phyloP scores from a whole-genome alignment of 83 land plant genomes.

The Larix sibirica region DNA sequence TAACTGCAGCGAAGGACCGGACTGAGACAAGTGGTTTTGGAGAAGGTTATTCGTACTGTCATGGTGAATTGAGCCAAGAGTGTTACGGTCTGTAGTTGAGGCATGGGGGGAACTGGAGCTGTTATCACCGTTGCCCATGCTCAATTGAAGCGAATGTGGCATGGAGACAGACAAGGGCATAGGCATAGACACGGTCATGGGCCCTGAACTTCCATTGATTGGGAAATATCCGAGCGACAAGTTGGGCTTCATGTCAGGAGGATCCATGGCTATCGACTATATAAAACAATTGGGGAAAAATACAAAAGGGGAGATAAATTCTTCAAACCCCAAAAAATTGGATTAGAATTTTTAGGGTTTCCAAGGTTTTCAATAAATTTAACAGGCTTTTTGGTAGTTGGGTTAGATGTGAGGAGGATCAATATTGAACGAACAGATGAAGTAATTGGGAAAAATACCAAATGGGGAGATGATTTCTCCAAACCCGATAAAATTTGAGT shows the following conservation, averaged over 20 bases:
- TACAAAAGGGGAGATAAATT: too few relatives aligned
- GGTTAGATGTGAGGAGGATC: not conserved
- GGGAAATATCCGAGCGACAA: conserved; percentile 2
- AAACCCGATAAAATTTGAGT: not conserved
- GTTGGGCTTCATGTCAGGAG: not conserved
- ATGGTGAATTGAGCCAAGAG: not conserved
- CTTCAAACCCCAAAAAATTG: not conserved
- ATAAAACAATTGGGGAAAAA: not conserved
- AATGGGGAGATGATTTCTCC: not conserved
- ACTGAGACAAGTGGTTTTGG: not conserved
- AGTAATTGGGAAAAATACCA: not conserved
- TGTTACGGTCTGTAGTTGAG: not conserved
- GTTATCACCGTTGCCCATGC: not conserved
- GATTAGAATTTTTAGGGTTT: not conserved
- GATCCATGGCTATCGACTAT: not conserved
- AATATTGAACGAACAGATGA: not conserved
- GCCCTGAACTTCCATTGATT: not conserved
- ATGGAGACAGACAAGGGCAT: not conserved
- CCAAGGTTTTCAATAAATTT: not conserved
- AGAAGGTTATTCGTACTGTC: not conserved
- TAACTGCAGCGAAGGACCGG: not conserved
- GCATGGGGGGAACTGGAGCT: not conserved
- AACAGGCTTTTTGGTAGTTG: not conserved
- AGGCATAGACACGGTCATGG: not conserved
- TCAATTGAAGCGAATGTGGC: conserved; percentile 7